phyloP scores from a whole-genome alignment of 495 filamentous ascomycete species.

The Parathielavia hyrcaniae region DNA sequence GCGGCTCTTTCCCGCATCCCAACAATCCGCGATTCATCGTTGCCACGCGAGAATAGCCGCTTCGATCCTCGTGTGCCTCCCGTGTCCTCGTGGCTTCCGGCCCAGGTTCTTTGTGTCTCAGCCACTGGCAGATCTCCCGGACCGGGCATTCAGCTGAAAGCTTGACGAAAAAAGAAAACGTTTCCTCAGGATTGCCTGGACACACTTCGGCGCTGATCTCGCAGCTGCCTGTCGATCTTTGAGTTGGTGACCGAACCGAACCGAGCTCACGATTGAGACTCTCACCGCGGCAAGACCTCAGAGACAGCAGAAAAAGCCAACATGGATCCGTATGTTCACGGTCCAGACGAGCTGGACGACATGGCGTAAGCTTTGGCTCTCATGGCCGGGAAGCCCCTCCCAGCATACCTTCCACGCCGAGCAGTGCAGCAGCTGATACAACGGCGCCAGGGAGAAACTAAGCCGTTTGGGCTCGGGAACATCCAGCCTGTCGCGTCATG shows the following conservation, averaged over 20 bases:
- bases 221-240: background rate
- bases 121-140: background rate
- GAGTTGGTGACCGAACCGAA: background rate
- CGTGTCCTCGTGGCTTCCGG: constrained; percentile 10
- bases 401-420: background rate
- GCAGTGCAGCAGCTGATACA: constrained; percentile 1
- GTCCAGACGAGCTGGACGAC: constrained; percentile 16
- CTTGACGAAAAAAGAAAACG: too few relatives aligned
- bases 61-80: constrained; percentile 3
- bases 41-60: constrained; percentile 9
- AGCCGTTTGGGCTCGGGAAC: constrained; percentile 13
- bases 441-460: constrained; percentile 11
- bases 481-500: constrained; percentile 6
- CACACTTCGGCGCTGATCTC: background rate
- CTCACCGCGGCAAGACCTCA: too few relatives aligned
- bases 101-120: constrained; percentile 1
- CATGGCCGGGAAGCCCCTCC: background rate
- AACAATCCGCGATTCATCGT: background rate
- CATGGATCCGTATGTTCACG: constrained; percentile 11
- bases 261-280: background rate
- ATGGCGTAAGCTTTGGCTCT: constrained; percentile 18
- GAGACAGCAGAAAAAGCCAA: background rate
- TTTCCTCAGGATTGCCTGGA: background rate
- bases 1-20: background rate
- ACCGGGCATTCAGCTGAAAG: too few relatives aligned